Evolutionary conservation across 768 basidiomycete species (phyloP).

Genomic region (Cystofilobasidium capitatum): DNA sequence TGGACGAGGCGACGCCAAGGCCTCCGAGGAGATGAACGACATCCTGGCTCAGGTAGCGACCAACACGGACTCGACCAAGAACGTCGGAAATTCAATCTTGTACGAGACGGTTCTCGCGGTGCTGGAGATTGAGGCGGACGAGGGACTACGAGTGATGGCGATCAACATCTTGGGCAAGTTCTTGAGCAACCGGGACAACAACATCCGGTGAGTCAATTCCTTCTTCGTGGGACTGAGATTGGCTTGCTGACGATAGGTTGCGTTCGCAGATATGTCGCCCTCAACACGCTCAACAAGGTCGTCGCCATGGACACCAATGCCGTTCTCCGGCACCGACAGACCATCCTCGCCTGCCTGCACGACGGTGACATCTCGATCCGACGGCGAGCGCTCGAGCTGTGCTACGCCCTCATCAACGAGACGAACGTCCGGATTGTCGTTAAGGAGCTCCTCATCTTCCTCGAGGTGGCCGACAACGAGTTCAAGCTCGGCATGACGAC

Average conservation of each 20-base stretch:
- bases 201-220: constrained; percentile 63
- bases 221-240: background rate
- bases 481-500: constrained; percentile 98
- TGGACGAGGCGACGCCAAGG: constrained; percentile 70
- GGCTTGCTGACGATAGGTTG: background rate
- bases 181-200: constrained; percentile 93
- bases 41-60: constrained; percentile 97
- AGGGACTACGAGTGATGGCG: constrained; percentile 92
- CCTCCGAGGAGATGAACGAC: constrained; percentile 96
- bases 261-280: constrained; percentile 72
- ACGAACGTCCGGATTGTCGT: constrained; percentile 84
- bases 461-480: constrained; percentile 96
- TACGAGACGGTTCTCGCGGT: constrained; percentile 96
- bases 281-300: constrained; percentile 96
- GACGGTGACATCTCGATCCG: constrained; percentile 99
- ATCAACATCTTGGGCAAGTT: constrained; percentile 99
- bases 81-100: constrained; percentile 93
- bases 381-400: constrained; percentile 87
- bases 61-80: constrained; percentile 94
- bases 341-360: constrained; percentile 96
- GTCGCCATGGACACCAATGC: constrained; percentile 96
- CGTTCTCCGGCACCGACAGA: constrained; percentile 94
- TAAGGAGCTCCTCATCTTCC: constrained; percentile 84
- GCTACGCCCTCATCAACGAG: constrained; percentile 94
- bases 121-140: constrained; percentile 93